Base-by-base conservation (phyloP, 2,329 filamentous ascomycete species). In the Phialemoniopsis sp. region DNA sequence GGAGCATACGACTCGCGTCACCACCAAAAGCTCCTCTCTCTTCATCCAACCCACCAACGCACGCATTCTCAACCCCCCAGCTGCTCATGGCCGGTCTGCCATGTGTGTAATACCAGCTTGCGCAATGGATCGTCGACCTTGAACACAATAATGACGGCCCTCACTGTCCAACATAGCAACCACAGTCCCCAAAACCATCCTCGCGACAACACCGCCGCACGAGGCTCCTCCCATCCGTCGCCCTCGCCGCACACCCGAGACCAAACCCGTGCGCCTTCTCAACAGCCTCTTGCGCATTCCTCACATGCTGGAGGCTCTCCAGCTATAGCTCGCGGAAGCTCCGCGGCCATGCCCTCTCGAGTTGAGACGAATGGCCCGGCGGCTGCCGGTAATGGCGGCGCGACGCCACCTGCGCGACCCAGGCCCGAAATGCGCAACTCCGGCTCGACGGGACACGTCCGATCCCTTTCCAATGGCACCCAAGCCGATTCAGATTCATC, bases 401-500 rank as follows among this genome's bases (percentile, higher is more conserved):
- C 21, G 21, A 26, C 21, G 21, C 21, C 21, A 10, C 21, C 21
- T 10, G 10, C 10, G 21, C 21, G 21, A 26, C 10, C 21, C 10
- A 26, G 21, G 10, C 21, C 21, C 21, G 21, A 26, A 6, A 26
- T 26, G 21, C n/a, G 33, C 18, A 34, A 15, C 14, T 8, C 33
- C 33, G 17, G 18, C 17, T 44, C 8, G 55, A 52, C 21, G 21
- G 21, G 21, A 6, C 21, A 26, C 21, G 21, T 26, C 21, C 21
- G 21, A 26, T 26, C 21, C 21, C 21, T 6, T 10, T 49, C 50
- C 34, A 47, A 53, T 43, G 53, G 50, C 30, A 32, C 45, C 7
- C 39, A 46, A 13, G 8, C 14, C 33, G 46, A 52, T n/a, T 32
- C 40, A 30, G 62, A 65, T 7, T 31, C 36, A 18, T 13, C 34